Conservation (phyloP, 306 rosid species). For the Dicorynia guianensis region DNA sequence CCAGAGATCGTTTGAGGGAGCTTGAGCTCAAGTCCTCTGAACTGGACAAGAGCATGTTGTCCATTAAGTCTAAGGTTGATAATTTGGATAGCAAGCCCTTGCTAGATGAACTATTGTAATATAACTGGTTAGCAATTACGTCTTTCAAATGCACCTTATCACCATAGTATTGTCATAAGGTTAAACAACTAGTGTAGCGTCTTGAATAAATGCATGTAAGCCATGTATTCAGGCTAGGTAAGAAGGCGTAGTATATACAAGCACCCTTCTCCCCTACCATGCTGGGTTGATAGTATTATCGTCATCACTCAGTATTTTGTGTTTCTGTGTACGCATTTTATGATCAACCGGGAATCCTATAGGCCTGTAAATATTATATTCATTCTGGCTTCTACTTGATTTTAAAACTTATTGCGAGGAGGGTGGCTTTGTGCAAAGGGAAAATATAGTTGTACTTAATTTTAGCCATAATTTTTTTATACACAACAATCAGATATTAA, state of each 20-base stretch:
- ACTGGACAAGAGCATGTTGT: constrained; percentile 47
- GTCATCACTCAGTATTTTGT: not conserved
- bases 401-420: no score
- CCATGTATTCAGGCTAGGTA: not conserved
- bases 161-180: no score
- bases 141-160: not conserved
- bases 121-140: not conserved
- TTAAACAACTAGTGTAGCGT: not conserved
- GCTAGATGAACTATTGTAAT: constrained; percentile 58
- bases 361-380: not conserved
- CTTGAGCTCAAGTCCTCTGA: constrained; percentile 63
- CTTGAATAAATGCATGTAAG: constrained; percentile 12
- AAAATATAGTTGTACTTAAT: no score
- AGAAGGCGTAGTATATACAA: not conserved
- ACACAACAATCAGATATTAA: no score
- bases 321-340: not conserved
- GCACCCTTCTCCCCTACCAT: not conserved
- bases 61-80: constrained; percentile 62
- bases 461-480: no score
- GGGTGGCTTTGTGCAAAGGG: no score
- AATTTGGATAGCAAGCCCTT: constrained; percentile 48
- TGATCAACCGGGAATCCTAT: not conserved
- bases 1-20: constrained; percentile 62
- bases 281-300: not conserved
- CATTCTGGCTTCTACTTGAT: no score